A percentile compares a stretch with the other conserved stretches of the same genome.
phyloP scores from a whole-genome alignment of 2,329 filamentous ascomycete genomes.

The Paraconiothyrium sp. region DNA sequence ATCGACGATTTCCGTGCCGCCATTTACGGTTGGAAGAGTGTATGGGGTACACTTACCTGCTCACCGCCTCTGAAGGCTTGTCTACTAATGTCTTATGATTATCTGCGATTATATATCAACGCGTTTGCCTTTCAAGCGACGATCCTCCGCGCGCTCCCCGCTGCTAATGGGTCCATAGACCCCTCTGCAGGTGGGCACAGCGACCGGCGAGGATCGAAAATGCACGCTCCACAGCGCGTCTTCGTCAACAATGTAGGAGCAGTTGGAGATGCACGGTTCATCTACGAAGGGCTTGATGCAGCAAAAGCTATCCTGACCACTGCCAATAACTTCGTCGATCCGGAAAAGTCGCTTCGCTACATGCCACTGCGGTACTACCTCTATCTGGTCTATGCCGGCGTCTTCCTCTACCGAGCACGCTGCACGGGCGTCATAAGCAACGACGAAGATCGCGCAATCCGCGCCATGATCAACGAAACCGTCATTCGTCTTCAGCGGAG shows the following conservation, averaged over 20 bases:
- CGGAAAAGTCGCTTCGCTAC: constrained; percentile 57
- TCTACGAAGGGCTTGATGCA: constrained; percentile 61
- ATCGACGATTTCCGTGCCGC: constrained; percentile 77
- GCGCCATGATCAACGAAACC: constrained; percentile 59
- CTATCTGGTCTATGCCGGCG: constrained; percentile 59
- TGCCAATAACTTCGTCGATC: constrained; percentile 60
- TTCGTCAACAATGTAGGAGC: constrained; percentile 62
- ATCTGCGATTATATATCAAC: constrained; percentile 76
- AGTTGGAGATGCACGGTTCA: constrained; percentile 60
- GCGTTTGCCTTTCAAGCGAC: constrained; percentile 80
- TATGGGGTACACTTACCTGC: constrained; percentile 73
- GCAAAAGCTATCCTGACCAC: constrained; percentile 61
- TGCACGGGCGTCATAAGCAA: constrained; percentile 58
- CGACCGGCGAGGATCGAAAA: constrained; percentile 23
- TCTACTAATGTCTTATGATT: constrained; percentile 75
- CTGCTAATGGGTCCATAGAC: constrained; percentile 27
- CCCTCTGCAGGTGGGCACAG: constrained; percentile 16
- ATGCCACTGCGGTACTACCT: constrained; percentile 61
- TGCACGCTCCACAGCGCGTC: constrained; percentile 53
- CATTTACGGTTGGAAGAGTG: constrained; percentile 75
- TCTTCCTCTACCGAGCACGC: constrained; percentile 60
- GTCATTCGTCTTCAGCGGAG: constrained; percentile 55
- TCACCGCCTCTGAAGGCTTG: constrained; percentile 73
- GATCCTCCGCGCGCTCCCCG: constrained; percentile 57
- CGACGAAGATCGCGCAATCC: constrained; percentile 58